phyloP scores from a whole-genome alignment of 2,329 filamentous ascomycete species.

The Cladophialophora yegresii region DNA sequence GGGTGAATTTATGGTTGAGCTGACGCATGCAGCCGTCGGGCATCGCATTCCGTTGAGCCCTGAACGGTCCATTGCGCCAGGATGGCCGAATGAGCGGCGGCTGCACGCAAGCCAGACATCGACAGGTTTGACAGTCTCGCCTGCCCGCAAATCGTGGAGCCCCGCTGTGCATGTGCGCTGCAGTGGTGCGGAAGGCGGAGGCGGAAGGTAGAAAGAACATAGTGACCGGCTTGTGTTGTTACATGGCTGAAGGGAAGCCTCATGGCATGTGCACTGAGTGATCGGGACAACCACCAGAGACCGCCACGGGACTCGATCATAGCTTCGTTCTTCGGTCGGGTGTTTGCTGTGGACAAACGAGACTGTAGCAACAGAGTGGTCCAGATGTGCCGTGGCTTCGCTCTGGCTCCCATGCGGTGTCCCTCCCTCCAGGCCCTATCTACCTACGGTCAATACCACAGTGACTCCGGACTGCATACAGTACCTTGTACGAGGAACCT shows the following conservation, averaged over 20 bases:
- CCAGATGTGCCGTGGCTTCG: background rate
- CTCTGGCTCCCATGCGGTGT: background rate
- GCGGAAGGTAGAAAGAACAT: background rate
- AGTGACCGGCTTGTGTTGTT: background rate
- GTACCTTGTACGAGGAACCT: background rate
- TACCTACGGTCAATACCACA: background rate
- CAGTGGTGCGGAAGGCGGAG: too few species aligned
- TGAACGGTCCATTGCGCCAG: slow-evolving; percentile 13
- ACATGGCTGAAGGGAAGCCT: background rate
- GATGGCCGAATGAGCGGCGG: background rate
- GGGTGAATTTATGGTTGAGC: slow-evolving; percentile 12
- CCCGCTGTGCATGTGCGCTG: background rate
- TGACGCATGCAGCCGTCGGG: slow-evolving; percentile 17
- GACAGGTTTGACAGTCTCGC: slow-evolving; percentile 22
- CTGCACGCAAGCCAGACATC: slow-evolving; percentile 2
- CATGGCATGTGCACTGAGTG: background rate
- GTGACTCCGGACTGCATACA: too few species aligned
- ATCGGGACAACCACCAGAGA: background rate
- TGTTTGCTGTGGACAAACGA: background rate
- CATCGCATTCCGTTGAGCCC: slow-evolving; percentile 6
- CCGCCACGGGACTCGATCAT: background rate
- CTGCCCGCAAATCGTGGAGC: slow-evolving; percentile 18
- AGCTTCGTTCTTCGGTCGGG: too few species aligned
- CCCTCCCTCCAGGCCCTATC: background rate
- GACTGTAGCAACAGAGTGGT: background rate